Percentiles rank a stretch among this genome's conserved stretches.
Evolutionary conservation across 2,329 filamentous ascomycete species (phyloP).

Genomic region (Ascosphaera apis): DNA sequence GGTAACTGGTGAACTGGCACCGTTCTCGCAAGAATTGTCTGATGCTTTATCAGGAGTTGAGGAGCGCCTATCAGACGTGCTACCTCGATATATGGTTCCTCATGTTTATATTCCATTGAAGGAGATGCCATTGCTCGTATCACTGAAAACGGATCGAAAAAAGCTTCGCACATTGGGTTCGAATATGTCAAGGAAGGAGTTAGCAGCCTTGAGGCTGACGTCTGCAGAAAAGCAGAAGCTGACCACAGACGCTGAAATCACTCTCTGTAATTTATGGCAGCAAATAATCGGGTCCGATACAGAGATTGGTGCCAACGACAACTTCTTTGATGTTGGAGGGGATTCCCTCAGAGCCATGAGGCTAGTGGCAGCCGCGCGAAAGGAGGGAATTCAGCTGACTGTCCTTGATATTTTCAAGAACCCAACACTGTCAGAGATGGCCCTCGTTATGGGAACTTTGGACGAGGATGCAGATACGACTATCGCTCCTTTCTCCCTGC

Average conservation of each 20-base stretch:
- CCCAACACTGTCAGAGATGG: conserved; percentile 16
- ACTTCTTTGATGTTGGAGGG: conserved; percentile 10
- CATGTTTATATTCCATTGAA: conserved; percentile 16
- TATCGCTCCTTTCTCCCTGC: conserved; percentile 6
- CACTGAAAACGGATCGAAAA: conserved; percentile 15
- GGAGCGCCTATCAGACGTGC: conserved; percentile 14
- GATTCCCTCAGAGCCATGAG: conserved; percentile 12
- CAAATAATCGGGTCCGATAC: conserved; percentile 9
- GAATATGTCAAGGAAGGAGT: conserved; percentile 8
- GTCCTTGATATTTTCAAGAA: conserved; percentile 11
- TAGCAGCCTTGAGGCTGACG: conserved; percentile 4
- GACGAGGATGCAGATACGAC: conserved; percentile 1
- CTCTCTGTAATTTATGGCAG: conserved; percentile 13
- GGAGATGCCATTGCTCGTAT: conserved; percentile 14
- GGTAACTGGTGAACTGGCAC: conserved; percentile 13
- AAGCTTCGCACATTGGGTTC: conserved; percentile 11
- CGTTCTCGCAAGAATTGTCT: conserved; percentile 11
- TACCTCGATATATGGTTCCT: conserved; percentile 19
- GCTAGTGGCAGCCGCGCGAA: conserved; percentile 9
- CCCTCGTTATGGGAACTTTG: conserved; percentile 2
- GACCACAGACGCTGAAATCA: conserved; percentile 9
- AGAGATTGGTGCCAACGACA: conserved; percentile 6
- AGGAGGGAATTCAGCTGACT: conserved; percentile 6
- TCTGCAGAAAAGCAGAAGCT: conserved; percentile 4
- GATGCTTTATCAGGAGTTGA: conserved; percentile 14